These are phyloP conservation scores for Gymnopilus junonius DNA, from an alignment of 768 basidiomycete species.

Conservation along the genomic window DNA sequence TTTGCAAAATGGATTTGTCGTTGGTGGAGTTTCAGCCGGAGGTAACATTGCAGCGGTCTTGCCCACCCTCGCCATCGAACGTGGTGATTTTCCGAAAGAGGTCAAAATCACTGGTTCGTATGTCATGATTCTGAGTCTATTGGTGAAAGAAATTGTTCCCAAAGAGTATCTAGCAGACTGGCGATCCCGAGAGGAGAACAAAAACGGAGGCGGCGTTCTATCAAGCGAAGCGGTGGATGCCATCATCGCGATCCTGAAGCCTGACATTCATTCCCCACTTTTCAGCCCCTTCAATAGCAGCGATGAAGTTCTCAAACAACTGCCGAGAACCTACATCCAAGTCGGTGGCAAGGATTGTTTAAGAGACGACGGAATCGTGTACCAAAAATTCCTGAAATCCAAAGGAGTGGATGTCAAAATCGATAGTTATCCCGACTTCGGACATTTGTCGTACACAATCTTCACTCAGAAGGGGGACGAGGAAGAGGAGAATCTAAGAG, in stretches of 20 bases:
- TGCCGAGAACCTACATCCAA: background rate
- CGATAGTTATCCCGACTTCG: background rate
- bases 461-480: background rate
- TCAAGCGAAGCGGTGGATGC: background rate
- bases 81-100: background rate
- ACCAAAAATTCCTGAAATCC: background rate
- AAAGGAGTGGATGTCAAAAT: background rate
- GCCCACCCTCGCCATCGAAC: background rate
- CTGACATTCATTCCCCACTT: background rate
- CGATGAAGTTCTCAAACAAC: background rate
- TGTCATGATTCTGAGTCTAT: background rate
- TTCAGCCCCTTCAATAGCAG: background rate
- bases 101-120: background rate
- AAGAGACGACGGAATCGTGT: background rate
- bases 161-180: background rate
- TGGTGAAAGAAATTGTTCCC: background rate
- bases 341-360: background rate
- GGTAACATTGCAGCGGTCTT: background rate
- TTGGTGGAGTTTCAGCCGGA: background rate
- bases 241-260: background rate
- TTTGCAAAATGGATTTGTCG: background rate
- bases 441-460: background rate
- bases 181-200: background rate
- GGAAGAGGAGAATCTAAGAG: background rate
- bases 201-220: background rate